Evolutionary conservation across 2,329 filamentous ascomycete species (phyloP).

Genomic region (Colletotrichum eremochloae): DNA sequence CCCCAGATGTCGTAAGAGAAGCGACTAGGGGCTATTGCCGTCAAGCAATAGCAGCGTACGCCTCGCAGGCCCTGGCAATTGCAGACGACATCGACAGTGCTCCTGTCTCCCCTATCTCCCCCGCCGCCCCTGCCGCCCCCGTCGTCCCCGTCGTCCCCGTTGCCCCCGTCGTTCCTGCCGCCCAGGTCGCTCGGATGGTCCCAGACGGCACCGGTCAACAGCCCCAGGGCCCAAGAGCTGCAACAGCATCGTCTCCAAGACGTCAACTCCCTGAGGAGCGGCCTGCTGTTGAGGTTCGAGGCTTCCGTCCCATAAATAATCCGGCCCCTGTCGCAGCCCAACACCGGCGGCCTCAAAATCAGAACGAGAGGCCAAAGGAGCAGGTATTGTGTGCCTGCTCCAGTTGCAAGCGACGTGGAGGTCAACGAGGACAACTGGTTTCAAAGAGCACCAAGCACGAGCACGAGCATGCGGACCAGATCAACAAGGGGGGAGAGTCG

Average conservation of each 20-base stretch:
- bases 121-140: not conserved
- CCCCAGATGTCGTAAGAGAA: not conserved
- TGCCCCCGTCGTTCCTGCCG: not conserved
- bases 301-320: not conserved
- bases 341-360: not conserved
- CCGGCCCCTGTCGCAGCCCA: not conserved
- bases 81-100: not conserved
- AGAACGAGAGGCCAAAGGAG: fast-evolving
- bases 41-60: not conserved
- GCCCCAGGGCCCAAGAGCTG: not conserved
- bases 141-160: not conserved
- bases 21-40: not conserved
- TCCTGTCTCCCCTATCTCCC: not conserved
- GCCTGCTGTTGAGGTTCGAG: no score
- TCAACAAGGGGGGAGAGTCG: not conserved
- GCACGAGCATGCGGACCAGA: not conserved
- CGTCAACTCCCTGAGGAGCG: no score
- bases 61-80: no score
- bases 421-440: not conserved
- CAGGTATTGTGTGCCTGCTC: not conserved
- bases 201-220: not conserved
- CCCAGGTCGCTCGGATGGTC: not conserved
- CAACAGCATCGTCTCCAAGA: not conserved
- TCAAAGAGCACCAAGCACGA: not conserved
- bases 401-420: not conserved